Evolutionary conservation across 768 basidiomycete genomes (phyloP).

Genomic region (Galerina sulciceps): DNA sequence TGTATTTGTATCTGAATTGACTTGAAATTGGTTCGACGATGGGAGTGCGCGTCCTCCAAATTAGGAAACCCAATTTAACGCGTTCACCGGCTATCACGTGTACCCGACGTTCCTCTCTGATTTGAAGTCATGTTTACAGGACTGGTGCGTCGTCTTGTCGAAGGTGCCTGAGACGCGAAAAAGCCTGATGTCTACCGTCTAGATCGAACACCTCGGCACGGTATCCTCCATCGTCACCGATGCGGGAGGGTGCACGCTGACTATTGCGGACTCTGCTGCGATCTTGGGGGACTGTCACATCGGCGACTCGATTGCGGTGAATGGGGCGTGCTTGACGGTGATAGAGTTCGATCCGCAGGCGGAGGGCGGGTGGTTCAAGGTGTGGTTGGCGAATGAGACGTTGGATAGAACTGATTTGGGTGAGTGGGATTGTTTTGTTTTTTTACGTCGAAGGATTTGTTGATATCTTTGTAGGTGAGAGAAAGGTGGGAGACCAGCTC

Average conservation of each 20-base stretch:
- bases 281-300: conserved; percentile 89
- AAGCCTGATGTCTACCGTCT: conserved; percentile 8
- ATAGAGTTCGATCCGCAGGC: conserved; percentile 73
- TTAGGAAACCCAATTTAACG: conserved; percentile 2
- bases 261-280: conserved; percentile 67
- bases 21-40: neutral
- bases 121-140: conserved; percentile 71
- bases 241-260: conserved; percentile 80
- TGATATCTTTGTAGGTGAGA: conserved; percentile 62
- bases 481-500: conserved; percentile 76
- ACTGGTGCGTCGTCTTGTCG: conserved; percentile 51
- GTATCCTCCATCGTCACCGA: conserved; percentile 70
- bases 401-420: conserved; percentile 90
- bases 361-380: conserved; percentile 83
- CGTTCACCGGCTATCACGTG: conserved; percentile 5
- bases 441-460: neutral
- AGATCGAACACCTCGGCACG: conserved; percentile 91
- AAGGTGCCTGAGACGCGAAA: neutral
- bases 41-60: neutral
- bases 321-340: conserved; percentile 90
- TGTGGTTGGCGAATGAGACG: conserved; percentile 97
- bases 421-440: conserved; percentile 28
- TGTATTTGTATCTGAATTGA: neutral
- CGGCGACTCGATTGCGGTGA: conserved; percentile 94
- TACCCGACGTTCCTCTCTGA: neutral